Percentiles rank a stretch among this genome's conserved stretches.
These are phyloP conservation scores for Corylus heterophylla DNA, from an alignment of 306 rosid genomes.

Conservation along the genomic window DNA sequence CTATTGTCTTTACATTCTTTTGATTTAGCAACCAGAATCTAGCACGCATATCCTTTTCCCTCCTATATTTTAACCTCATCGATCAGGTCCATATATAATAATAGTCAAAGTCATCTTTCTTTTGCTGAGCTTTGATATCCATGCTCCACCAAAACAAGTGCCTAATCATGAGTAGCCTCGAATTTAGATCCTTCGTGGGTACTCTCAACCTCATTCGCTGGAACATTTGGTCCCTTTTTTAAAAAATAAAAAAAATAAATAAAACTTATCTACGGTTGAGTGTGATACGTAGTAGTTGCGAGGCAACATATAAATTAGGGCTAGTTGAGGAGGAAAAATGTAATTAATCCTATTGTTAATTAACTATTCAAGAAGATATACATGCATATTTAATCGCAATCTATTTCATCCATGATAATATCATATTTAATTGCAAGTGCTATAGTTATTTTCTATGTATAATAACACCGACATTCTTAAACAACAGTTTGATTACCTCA, in stretches of 20 bases:
- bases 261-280: too few relatives aligned
- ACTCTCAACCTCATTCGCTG: neutral
- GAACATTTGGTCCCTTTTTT: neutral
- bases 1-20: neutral
- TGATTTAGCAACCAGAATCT: neutral
- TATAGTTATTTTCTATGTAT: constrained; percentile 12
- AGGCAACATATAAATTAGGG: too few relatives aligned
- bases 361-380: constrained; percentile 22
- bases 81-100: neutral
- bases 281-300: too few relatives aligned
- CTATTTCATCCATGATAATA: constrained; percentile 32
- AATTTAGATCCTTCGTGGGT: neutral
- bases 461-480: constrained; percentile 41
- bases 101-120: neutral
- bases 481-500: constrained; percentile 13
- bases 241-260: too few relatives aligned
- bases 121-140: constrained; percentile 31
- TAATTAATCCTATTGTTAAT: neutral
- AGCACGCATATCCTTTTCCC: too few relatives aligned
- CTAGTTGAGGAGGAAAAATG: too few relatives aligned
- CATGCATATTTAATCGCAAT: constrained; percentile 17
- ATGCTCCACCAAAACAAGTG: constrained; percentile 35
- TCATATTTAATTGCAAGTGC: constrained; percentile 15
- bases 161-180: constrained; percentile 25
- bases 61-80: neutral